Percentiles rank a stretch among this genome's conserved stretches.
Evolutionary conservation across 2,329 filamentous ascomycete genomes (phyloP).

Genomic region (Talaromyces sp.): DNA sequence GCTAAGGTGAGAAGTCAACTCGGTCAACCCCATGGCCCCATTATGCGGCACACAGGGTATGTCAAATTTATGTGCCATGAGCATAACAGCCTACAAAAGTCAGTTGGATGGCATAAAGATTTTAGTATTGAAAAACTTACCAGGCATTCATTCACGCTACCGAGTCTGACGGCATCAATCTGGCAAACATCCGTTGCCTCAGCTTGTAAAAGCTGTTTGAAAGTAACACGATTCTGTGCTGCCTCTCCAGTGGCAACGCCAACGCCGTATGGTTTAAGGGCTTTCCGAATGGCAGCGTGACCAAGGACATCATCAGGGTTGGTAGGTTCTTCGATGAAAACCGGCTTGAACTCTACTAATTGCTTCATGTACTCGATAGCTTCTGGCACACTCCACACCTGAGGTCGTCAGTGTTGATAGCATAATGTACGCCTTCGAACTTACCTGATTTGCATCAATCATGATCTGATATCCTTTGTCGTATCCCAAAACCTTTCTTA

Average conservation of each 20-base stretch:
- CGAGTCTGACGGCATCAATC: conserved; percentile 83
- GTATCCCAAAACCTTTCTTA: conserved; percentile 72
- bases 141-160: conserved; percentile 85
- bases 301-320: conserved; percentile 84
- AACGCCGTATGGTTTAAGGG: conserved; percentile 56
- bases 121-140: conserved; percentile 20
- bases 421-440: conserved; percentile 4
- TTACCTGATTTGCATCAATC: conserved; percentile 83
- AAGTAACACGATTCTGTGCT: conserved; percentile 90
- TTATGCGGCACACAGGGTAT: conserved; percentile 85
- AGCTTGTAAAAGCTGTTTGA: conserved; percentile 80
- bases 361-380: conserved; percentile 81
- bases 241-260: conserved; percentile 90
- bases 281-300: conserved; percentile 77
- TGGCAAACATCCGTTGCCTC: conserved; percentile 84
- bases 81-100: conserved; percentile 13
- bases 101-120: conserved; percentile 2
- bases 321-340: conserved; percentile 93
- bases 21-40: conserved; percentile 81
- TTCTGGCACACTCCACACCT: conserved; percentile 81
- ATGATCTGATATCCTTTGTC: conserved; percentile 79
- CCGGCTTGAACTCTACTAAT: conserved; percentile 70
- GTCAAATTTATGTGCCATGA: conserved; percentile 43
- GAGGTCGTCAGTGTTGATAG: neutral
- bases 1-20: conserved; percentile 88